Conservation (phyloP, 495 filamentous ascomycete species). For the Neurospora tetrasperma region DNA sequence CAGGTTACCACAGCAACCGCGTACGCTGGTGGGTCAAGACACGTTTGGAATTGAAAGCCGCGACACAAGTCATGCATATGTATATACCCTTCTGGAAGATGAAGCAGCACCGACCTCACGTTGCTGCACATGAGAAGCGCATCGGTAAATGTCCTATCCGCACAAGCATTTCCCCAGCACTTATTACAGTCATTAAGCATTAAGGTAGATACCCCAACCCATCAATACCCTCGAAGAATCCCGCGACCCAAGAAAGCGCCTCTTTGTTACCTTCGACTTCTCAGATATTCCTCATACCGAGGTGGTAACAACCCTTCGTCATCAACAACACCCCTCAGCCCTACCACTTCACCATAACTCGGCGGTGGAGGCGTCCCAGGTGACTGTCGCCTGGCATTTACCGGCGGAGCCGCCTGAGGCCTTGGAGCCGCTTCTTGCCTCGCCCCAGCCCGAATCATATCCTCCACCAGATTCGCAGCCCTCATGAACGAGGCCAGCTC, state of each 20-base stretch:
- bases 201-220: neutral
- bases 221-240: neutral
- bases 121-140: neutral
- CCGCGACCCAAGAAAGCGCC: too few species aligned
- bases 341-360: neutral
- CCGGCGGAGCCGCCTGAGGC: neutral
- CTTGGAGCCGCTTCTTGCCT: slow-evolving; percentile 10
- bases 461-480: slow-evolving; percentile 34
- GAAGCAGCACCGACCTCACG: too few species aligned
- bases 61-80: neutral
- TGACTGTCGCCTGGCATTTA: neutral
- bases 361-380: neutral
- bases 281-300: neutral
- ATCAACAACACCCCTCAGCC: neutral
- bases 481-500: slow-evolving; percentile 41
- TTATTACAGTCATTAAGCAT: neutral
- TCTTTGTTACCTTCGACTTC: neutral
- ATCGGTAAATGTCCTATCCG: neutral
- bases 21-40: neutral
- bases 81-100: too few species aligned
- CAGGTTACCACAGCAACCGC: neutral
- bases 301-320: neutral
- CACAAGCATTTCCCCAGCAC: neutral
- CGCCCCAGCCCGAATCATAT: slow-evolving; percentile 36
- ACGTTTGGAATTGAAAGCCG: neutral